Base-by-base conservation (phyloP, 1,284 basidiomycete genomes). In the Fomes fomentarius region DNA sequence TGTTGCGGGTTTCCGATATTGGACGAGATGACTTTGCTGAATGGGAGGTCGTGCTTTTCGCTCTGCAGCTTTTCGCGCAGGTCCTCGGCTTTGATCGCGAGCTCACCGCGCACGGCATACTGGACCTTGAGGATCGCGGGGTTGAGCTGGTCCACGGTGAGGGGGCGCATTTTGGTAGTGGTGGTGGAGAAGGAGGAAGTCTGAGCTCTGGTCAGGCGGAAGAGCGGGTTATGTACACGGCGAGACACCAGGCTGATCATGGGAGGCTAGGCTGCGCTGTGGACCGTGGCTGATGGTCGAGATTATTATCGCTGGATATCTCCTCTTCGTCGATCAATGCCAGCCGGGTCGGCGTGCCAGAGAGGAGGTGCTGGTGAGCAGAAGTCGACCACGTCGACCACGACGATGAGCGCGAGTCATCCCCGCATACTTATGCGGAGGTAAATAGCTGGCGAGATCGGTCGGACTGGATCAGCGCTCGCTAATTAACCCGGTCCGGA, bases 1-100 rank as follows among this genome's bases (percentile, higher is more conserved):
- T 98, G 96, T 75, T 99, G 96, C 0, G 96, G 96, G 71, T 99
- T 99, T 9, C 96, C 96, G 56, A 99, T 99, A 76, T 99, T 99
- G 62, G 94, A 94, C 22, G 87, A 93, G 69, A 98, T 94, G 71
- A 99, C 82, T 64, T 87, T 86, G 68, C 87, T 82, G 71, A 98
- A 99, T 21, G 94, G 93, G 17, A 98, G 81, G 21, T 76, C 75
- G 55, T 84, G 75, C 56, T 78, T 71, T 8, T 74, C 71, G 34
- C 79, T 72, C 66, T 84, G 81, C 65, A 96, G 84, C 63, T 79
- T 73, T 47, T 86, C 85, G 56, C 87, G 81, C 66, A 93, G 89
- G 60, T 87, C 79, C 74, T 98, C 95, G 2, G 96, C 95, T 69
- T 90, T 93, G 77, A 95, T 92, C 14, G 96, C 95, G 62, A 99